phyloP scores from a whole-genome alignment of 805 yeast species.

The Kuraishia capsulata region DNA sequence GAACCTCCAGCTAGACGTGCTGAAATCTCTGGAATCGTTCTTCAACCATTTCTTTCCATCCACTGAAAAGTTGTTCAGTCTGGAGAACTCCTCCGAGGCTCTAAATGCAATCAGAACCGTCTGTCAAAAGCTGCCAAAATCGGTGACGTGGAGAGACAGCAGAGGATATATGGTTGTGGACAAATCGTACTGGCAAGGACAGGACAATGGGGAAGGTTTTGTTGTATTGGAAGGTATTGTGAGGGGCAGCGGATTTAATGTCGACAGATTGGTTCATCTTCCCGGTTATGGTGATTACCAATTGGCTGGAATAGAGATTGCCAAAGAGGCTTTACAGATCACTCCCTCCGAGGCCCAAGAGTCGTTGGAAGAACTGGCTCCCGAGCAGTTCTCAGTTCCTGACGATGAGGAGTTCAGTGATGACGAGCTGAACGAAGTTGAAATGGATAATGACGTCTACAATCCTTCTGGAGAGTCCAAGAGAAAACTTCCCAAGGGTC shows the following conservation, averaged over 20 bases:
- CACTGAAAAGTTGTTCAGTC: constrained; percentile 65
- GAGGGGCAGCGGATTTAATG: constrained; percentile 78
- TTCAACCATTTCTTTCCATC: constrained; percentile 73
- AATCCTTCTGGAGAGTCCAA: constrained; percentile 15
- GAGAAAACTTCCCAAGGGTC: constrained; percentile 53
- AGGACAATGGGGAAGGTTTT: constrained; percentile 19
- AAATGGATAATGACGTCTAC: constrained; percentile 14
- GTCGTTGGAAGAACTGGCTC: constrained; percentile 49
- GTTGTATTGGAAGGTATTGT: constrained; percentile 73
- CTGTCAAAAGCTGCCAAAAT: constrained; percentile 82
- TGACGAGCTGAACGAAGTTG: constrained; percentile 24
- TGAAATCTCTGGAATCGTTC: constrained; percentile 55
- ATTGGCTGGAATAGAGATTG: constrained; percentile 54
- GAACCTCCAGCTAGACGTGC: constrained; percentile 65
- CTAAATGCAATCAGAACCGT: constrained; percentile 61
- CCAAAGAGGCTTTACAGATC: constrained; percentile 13
- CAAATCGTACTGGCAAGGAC: constrained; percentile 31
- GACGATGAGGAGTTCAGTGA: constrained; percentile 18
- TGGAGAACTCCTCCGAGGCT: constrained; percentile 65
- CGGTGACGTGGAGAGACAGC: constrained; percentile 86
- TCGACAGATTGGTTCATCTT: constrained; percentile 71
- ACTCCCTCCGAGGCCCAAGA: constrained; percentile 36
- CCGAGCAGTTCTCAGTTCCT: constrained; percentile 32
- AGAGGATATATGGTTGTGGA: constrained; percentile 85
- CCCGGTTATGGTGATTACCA: constrained; percentile 90